A percentile compares a stretch with the other conserved stretches of the same genome.
Conservation (phyloP, 2,329 filamentous ascomycete species). For the Fusarium sp. region DNA sequence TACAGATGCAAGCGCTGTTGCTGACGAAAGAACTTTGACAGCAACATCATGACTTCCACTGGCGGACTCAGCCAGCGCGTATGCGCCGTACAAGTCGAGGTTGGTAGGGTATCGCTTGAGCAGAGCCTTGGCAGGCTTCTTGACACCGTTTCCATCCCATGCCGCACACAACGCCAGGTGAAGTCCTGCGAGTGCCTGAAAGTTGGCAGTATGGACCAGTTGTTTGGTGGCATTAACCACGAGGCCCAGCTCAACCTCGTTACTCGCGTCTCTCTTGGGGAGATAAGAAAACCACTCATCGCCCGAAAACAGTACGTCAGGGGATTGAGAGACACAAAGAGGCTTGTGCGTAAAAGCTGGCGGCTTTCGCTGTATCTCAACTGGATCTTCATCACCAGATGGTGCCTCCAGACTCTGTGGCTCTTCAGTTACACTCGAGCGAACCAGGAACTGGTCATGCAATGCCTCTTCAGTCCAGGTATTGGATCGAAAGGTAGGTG, state of each 20-base stretch:
- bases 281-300: constrained; percentile 60
- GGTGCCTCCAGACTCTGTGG: neutral
- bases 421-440: constrained; percentile 2
- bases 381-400: constrained; percentile 23
- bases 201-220: constrained; percentile 60
- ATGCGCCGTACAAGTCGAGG: constrained; percentile 80
- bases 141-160: constrained; percentile 66
- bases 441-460: constrained; percentile 48
- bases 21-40: constrained; percentile 74
- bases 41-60: constrained; percentile 69
- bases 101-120: constrained; percentile 76
- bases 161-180: constrained; percentile 74
- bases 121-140: constrained; percentile 78
- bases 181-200: constrained; percentile 70
- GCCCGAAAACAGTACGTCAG: constrained; percentile 66
- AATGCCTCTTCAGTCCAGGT: constrained; percentile 47
- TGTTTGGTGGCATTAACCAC: constrained; percentile 67
- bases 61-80: constrained; percentile 77
- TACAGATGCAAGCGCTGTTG: constrained; percentile 59
- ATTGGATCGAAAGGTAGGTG: constrained; percentile 56
- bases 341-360: constrained; percentile 49
- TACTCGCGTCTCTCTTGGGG: constrained; percentile 36
- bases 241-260: constrained; percentile 57
- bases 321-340: constrained; percentile 50
- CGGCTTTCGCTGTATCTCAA: constrained; percentile 38